Percentiles rank a stretch among this genome's conserved stretches.
Conservation (phyloP, 139 green algal genomes). For the Closterium sp. region DNA sequence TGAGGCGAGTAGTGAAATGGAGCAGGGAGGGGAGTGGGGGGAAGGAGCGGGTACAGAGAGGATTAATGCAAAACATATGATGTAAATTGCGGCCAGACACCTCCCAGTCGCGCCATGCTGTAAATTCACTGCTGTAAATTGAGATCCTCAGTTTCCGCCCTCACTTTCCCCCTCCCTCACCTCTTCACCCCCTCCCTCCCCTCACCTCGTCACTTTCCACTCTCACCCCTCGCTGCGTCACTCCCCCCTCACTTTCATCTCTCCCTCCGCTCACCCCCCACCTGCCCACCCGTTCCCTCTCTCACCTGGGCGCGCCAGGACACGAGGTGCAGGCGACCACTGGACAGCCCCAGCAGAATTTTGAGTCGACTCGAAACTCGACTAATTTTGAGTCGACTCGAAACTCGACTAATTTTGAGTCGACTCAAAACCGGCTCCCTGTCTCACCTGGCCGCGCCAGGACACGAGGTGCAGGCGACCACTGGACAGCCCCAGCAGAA, state of each 20-base stretch:
- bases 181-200: background rate
- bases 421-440: too few relatives aligned
- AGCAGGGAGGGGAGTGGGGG: too few relatives aligned
- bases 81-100: too few relatives aligned
- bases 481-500: constrained; percentile 44
- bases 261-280: background rate
- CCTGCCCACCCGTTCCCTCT: background rate
- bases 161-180: background rate
- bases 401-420: too few relatives aligned
- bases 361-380: too few relatives aligned
- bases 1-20: background rate
- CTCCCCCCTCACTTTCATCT: background rate
- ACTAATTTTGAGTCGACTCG: too few relatives aligned
- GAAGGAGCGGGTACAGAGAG: too few relatives aligned
- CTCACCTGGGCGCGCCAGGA: constrained; percentile 46
- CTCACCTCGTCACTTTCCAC: background rate
- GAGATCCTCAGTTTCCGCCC: background rate
- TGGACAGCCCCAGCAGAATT: constrained; percentile 46
- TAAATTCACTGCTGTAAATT: too few relatives aligned
- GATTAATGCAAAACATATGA: too few relatives aligned
- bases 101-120: too few relatives aligned
- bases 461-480: constrained; percentile 39
- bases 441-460: constrained; percentile 44
- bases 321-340: constrained; percentile 32
- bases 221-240: background rate